These are phyloP conservation scores for Echium plantagineum DNA, from an alignment of 257 asterid species.

Conservation along the genomic window DNA sequence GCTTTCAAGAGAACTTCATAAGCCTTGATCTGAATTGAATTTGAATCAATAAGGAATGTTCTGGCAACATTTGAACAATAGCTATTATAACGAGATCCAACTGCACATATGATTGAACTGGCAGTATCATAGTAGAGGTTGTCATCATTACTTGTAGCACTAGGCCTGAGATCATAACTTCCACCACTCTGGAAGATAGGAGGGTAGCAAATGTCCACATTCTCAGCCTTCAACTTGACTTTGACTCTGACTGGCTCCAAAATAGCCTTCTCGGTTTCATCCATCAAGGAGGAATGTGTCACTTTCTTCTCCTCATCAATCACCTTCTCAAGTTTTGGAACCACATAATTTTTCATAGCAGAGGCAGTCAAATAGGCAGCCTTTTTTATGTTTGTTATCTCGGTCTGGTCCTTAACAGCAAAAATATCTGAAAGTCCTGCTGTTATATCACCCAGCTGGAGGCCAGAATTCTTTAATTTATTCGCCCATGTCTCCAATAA, in stretches of 20 bases:
- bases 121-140: conserved; percentile 41
- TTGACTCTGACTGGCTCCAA: conserved; percentile 51
- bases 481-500: conserved; percentile 7
- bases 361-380: conserved; percentile 56
- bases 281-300: conserved; percentile 53
- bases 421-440: conserved; percentile 7
- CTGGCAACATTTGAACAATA: conserved; percentile 76
- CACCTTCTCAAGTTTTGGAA: conserved; percentile 47
- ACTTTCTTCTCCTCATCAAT: conserved; percentile 71
- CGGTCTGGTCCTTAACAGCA: conserved; percentile 4
- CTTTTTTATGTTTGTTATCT: conserved; percentile 29
- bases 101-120: conserved; percentile 58
- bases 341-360: conserved; percentile 54
- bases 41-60: conserved; percentile 51
- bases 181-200: conserved; percentile 86
- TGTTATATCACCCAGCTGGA: conserved; percentile 9
- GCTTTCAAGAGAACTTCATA: conserved; percentile 64
- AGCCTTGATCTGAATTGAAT: conserved; percentile 41
- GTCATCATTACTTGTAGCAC: conserved; percentile 61
- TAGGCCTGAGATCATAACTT: conserved; percentile 53
- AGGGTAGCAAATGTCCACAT: conserved; percentile 77
- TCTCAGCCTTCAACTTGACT: conserved; percentile 62
- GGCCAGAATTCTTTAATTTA: conserved; percentile 2
- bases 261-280: conserved; percentile 63
- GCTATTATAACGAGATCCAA: conserved; percentile 63